Evolutionary conservation across 192 early-diverging fungal genomes (phyloP), one percentile per base, ranked within the genome.

Genomic region (Rhizophagus prolifer): DNA sequence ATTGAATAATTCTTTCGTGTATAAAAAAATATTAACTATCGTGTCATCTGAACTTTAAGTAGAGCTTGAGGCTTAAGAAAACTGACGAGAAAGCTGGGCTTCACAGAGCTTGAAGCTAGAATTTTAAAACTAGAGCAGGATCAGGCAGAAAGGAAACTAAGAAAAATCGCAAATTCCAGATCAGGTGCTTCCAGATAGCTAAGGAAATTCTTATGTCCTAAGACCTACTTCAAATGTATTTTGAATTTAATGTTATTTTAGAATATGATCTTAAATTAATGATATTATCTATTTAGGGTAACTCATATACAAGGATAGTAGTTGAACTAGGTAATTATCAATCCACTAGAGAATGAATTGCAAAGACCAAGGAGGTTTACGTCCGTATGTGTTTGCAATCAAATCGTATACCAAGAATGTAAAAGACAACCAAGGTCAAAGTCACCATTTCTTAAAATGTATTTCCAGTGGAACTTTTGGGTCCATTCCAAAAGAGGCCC

Each of bases 211-310:
- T n/a, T n/a, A n/a, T n/a, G n/a, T n/a, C n/a, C n/a, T n/a, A n/a
- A n/a, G n/a, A n/a, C n/a, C n/a, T n/a, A n/a, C n/a, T 25, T 13
- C 41, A 50, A 25, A 47, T 25, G 19, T 70, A 70, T 70, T 23
- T 70, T 70, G 41, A 70, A 70, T 70, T 70, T 70, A 50, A 70
- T 70, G 21, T 26, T 38, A 38, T 47, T 70, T 47, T 70, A 44
- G 47, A 70, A 70, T 23, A 3, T 71, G 14, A 71, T 54, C 14
- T 13, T 66, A 10, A 66, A 34, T 34, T 66, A 36, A 19, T 21
- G 8, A n/a, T 2, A 34, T 36, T 41, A 54, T 54, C 0, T 58
- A 70, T 50, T 25, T 58, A 71, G 69, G 23, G 47, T 26, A 31
- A 71, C 25, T 50, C 50, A 4, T 12, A 34, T 4, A 4, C 31